Evolutionary conservation across 2,329 filamentous ascomycete species (phyloP).

Genomic region (Alternaria infectoria): DNA sequence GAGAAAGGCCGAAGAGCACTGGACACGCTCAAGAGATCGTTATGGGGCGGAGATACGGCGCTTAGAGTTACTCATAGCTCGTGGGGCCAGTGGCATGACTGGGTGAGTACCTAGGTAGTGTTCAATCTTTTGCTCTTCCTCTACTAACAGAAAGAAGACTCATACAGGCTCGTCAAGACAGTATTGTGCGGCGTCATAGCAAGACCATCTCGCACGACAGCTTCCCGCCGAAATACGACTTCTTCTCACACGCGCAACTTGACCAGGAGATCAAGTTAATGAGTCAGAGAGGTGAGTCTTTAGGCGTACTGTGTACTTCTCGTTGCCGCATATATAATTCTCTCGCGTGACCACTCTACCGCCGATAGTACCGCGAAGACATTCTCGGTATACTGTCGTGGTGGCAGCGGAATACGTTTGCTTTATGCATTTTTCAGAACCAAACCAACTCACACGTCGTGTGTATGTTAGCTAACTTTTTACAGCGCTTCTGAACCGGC

Average conservation of each 20-base stretch:
- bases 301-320: no score
- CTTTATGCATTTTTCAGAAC: background rate
- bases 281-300: conserved; percentile 32
- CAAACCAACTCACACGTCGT: background rate
- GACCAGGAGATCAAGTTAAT: conserved; percentile 32
- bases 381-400: background rate
- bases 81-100: conserved; percentile 49
- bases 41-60: conserved; percentile 53
- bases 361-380: background rate
- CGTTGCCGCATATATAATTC: background rate
- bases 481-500: conserved; percentile 31
- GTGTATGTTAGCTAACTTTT: no score
- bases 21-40: conserved; percentile 40
- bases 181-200: conserved; percentile 41
- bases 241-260: conserved; percentile 26
- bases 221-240: conserved; percentile 6
- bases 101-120: conserved; percentile 27
- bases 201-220: conserved; percentile 22
- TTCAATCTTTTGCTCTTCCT: background rate
- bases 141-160: conserved; percentile 32
- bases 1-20: conserved; percentile 39
- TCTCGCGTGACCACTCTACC: background rate
- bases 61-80: conserved; percentile 53
- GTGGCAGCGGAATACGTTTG: background rate
- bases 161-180: conserved; percentile 51